These are phyloP conservation scores for Edaphochlamys debaryana DNA, from an alignment of 139 green algal genomes.

Conservation along the genomic window DNA sequence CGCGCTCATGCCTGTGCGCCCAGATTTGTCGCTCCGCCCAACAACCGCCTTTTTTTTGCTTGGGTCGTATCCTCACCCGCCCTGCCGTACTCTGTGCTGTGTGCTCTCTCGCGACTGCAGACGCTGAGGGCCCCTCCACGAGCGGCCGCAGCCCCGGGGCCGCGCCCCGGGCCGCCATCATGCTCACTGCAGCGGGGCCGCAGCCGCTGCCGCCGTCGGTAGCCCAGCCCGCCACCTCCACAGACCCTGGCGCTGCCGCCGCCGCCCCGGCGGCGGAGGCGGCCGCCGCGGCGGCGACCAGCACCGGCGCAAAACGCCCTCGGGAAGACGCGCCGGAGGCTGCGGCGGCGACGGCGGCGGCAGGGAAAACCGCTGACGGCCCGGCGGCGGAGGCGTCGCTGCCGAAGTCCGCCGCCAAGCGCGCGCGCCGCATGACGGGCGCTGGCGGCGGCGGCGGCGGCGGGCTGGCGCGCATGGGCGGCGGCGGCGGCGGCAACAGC, in stretches of 20 bases:
- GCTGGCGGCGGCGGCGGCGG: not conserved
- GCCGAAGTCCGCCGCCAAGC: conserved; percentile 23
- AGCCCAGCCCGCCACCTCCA: too few species aligned
- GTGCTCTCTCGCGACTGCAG: not conserved
- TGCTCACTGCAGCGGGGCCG: not conserved
- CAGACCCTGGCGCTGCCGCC: too few species aligned
- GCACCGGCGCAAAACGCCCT: conserved; percentile 25
- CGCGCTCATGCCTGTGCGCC: too few species aligned
- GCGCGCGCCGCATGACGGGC: not conserved
- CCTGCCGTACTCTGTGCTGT: too few species aligned
- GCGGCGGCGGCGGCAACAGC: conserved; percentile 18
- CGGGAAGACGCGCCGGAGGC: conserved; percentile 38
- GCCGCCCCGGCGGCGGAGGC: too few species aligned
- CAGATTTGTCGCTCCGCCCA: too few species aligned
- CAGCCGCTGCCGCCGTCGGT: too few species aligned
- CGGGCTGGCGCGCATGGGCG: not conserved
- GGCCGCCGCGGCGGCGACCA: too few species aligned
- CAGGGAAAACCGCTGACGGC: too few species aligned
- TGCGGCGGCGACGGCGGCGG: not conserved
- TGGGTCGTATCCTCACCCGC: too few species aligned
- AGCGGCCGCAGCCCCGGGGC: conserved; percentile 19
- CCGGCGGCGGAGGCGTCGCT: not conserved
- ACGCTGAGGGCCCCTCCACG: not conserved
- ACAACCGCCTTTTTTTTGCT: too few species aligned
- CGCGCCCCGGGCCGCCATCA: not conserved